A percentile compares a stretch with the other conserved stretches of the same genome.
These are phyloP conservation scores for Zopfia rhizophila DNA, from an alignment of 2,329 filamentous ascomycete species.

Conservation along the genomic window DNA sequence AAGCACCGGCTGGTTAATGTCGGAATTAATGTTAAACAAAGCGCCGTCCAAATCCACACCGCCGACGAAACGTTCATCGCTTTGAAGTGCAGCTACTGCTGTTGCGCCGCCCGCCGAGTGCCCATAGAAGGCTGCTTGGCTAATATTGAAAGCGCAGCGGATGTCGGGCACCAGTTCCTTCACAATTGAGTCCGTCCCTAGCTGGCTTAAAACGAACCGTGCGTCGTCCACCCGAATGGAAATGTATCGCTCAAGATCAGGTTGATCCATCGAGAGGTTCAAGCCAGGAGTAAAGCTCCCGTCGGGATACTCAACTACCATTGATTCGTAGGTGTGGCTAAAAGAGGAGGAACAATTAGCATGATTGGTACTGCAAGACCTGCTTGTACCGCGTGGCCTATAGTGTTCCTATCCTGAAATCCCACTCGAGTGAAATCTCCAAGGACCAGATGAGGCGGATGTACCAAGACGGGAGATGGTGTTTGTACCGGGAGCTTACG, in stretches of 20 bases:
- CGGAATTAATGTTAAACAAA: conserved; percentile 18
- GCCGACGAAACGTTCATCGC: conserved; percentile 32
- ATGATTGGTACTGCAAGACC: no score
- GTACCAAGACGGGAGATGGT: no score
- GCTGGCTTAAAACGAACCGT: conserved; percentile 24
- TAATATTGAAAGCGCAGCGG: conserved; percentile 17
- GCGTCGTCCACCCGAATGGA: conserved; percentile 19
- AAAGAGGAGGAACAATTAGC: no score
- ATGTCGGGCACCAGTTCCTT: conserved; percentile 16
- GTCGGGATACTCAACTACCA: conserved; percentile 59
- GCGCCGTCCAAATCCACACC: conserved; percentile 43
- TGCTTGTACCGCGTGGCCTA: no score
- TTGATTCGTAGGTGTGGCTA: conserved; percentile 58
- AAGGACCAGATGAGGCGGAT: no score
- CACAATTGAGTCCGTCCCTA: conserved; percentile 14
- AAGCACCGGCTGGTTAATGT: conserved; percentile 10
- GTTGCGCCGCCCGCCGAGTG: conserved; percentile 47
- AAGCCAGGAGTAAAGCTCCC: conserved; percentile 25
- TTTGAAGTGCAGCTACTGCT: conserved; percentile 30
- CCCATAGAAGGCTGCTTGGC: conserved; percentile 28
- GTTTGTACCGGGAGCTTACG: no score
- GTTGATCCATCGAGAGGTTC: conserved; percentile 7
- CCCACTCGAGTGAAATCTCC: no score
- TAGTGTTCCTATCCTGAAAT: no score
- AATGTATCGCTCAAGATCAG: conserved; percentile 4